Evolutionary conservation across 805 yeast species (phyloP).

Genomic region (Alloascoidea africana): DNA sequence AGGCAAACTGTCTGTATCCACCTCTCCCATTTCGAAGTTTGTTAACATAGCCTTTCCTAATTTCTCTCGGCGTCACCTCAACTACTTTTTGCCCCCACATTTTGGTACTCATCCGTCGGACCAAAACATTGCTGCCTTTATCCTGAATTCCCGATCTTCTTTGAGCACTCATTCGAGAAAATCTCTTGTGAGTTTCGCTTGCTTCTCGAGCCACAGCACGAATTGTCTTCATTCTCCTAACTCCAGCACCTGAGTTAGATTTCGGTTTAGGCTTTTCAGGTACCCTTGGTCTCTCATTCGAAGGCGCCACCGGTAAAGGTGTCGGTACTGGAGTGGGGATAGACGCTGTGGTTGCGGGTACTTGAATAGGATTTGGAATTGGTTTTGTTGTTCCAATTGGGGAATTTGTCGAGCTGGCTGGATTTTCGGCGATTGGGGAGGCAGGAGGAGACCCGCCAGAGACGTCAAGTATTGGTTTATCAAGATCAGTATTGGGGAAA

Average conservation of each 20-base stretch:
- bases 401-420: conserved; percentile 4
- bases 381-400: not conserved
- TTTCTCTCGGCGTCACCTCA: conserved; percentile 69
- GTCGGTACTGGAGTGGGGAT: conserved; percentile 3
- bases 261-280: conserved; percentile 4
- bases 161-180: conserved; percentile 9
- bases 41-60: conserved; percentile 47
- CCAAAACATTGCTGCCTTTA: conserved; percentile 15
- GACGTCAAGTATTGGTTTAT: conserved; percentile 76
- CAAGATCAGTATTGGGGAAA: conserved; percentile 87
- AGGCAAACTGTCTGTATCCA: conserved; percentile 72
- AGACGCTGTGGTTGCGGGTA: too few species aligned
- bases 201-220: conserved; percentile 92
- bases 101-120: conserved; percentile 76
- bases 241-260: not conserved
- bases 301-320: not conserved
- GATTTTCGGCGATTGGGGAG: conserved; percentile 25
- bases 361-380: too few species aligned
- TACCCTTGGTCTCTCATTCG: conserved; percentile 3
- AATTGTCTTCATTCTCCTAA: conserved; percentile 67
- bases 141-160: too few species aligned
- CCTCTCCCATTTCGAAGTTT: conserved; percentile 52
- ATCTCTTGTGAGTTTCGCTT: conserved; percentile 36
- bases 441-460: conserved; percentile 35
- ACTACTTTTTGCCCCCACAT: conserved; percentile 95